Percentiles rank a stretch among this genome's conserved stretches.
These are phyloP conservation scores for Clavispora carvajalis DNA, from an alignment of 805 yeast genomes.

Conservation along the genomic window DNA sequence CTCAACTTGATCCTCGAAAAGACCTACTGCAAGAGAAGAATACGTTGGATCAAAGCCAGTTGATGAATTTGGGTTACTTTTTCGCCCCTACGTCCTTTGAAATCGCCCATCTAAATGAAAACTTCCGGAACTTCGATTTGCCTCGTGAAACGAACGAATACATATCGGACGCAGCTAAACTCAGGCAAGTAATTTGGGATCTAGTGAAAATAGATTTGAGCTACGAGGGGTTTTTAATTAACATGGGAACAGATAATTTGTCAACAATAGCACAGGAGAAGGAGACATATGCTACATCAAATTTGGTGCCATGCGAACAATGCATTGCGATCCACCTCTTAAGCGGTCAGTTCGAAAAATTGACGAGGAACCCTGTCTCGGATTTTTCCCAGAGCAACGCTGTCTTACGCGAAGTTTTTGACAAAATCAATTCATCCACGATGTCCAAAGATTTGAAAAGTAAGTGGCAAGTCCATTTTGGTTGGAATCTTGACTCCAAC, in stretches of 20 bases:
- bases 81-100: slow-evolving; percentile 22
- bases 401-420: slow-evolving; percentile 6
- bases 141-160: slow-evolving; percentile 6
- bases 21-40: not conserved
- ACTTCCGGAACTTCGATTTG: slow-evolving; percentile 20
- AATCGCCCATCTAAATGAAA: slow-evolving; percentile 14
- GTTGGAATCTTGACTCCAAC: slow-evolving; percentile 7
- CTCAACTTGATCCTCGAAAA: not conserved
- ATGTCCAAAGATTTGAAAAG: slow-evolving; percentile 7
- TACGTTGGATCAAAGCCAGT: not conserved
- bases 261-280: not conserved
- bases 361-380: not conserved
- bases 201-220: not conserved
- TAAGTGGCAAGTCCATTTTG: slow-evolving; percentile 11
- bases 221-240: not conserved
- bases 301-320: slow-evolving; percentile 10
- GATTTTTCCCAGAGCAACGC: not conserved
- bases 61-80: slow-evolving; percentile 4
- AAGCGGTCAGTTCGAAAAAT: not conserved
- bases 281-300: not conserved
- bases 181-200: not conserved
- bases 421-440: slow-evolving; percentile 6
- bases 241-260: not conserved
- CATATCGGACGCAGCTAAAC: not conserved
- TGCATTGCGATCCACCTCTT: slow-evolving; percentile 8